Conservation (phyloP, 495 filamentous ascomycete species). For the Neurospora sp. region DNA sequence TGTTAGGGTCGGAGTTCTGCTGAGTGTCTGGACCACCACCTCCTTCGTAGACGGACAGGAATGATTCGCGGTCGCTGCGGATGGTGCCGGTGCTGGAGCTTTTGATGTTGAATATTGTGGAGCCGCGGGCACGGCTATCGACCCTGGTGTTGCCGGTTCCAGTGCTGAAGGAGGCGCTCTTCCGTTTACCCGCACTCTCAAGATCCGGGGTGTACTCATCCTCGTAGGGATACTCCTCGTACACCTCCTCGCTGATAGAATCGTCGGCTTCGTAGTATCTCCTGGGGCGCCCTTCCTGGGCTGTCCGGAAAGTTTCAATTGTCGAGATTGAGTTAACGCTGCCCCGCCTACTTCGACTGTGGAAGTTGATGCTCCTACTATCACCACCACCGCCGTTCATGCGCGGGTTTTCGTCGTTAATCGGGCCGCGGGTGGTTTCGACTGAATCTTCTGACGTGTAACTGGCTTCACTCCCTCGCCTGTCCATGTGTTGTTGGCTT, state of each 20-base stretch:
- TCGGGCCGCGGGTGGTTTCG: slow-evolving; percentile 59
- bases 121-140: not conserved
- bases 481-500: slow-evolving; percentile 32
- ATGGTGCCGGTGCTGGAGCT: slow-evolving; percentile 1
- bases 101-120: slow-evolving; percentile 5
- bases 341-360: slow-evolving; percentile 29
- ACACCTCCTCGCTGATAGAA: slow-evolving; percentile 4
- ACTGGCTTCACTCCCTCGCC: slow-evolving; percentile 44
- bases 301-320: slow-evolving; percentile 73
- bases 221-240: slow-evolving; percentile 9
- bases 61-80: slow-evolving; percentile 21
- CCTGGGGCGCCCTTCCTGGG: slow-evolving; percentile 51
- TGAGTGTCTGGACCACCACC: not conserved
- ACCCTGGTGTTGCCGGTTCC: not conserved
- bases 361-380: not conserved
- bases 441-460: slow-evolving; percentile 59
- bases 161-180: slow-evolving; percentile 17
- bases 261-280: slow-evolving; percentile 15
- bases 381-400: not conserved
- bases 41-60: slow-evolving; percentile 24
- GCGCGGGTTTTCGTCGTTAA: slow-evolving; percentile 3
- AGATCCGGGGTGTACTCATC: slow-evolving; percentile 16
- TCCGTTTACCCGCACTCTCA: slow-evolving; percentile 18
- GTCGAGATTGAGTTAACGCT: slow-evolving; percentile 67
- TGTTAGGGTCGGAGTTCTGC: slow-evolving; percentile 1